Evolutionary conservation across 805 yeast species (phyloP).

Genomic region (Metschnikowia proteae): DNA sequence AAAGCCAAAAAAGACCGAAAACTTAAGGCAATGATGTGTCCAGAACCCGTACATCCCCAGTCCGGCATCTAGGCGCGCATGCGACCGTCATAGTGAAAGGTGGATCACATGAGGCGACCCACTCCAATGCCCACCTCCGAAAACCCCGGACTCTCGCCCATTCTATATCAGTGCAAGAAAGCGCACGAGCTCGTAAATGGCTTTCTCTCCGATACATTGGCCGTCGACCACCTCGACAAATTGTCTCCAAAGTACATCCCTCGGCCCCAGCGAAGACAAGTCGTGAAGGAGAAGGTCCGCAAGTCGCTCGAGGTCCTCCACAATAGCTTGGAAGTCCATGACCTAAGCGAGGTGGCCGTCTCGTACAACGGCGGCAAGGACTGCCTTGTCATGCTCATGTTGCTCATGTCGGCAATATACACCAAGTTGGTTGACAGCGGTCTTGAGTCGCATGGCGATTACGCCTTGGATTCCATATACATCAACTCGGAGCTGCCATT

Average conservation of each 20-base stretch:
- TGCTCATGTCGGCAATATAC: slow-evolving; percentile 58
- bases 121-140: background rate
- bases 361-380: slow-evolving; percentile 97
- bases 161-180: slow-evolving; percentile 26
- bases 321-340: slow-evolving; percentile 27
- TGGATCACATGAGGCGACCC: background rate
- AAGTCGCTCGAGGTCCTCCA: slow-evolving; percentile 28
- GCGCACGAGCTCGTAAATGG: slow-evolving; percentile 31
- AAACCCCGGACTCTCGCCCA: background rate
- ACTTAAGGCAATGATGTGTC: background rate
- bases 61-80: slow-evolving; percentile 1
- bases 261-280: slow-evolving; percentile 19
- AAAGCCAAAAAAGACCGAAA: too few relatives aligned
- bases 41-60: background rate
- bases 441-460: slow-evolving; percentile 14
- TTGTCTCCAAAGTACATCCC: slow-evolving; percentile 20
- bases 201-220: slow-evolving; percentile 28
- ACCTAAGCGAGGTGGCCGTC: slow-evolving; percentile 58
- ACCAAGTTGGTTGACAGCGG: slow-evolving; percentile 17
- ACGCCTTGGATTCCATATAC: slow-evolving; percentile 58
- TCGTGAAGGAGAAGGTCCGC: slow-evolving; percentile 27
- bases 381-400: slow-evolving; percentile 80
- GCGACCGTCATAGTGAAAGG: background rate
- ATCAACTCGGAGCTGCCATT: slow-evolving; percentile 75
- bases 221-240: slow-evolving; percentile 23